Evolutionary conservation across 192 early-diverging fungal species (phyloP), one percentile per base, ranked within the genome.

Genomic region (Phlyctochytrium arcticum): DNA sequence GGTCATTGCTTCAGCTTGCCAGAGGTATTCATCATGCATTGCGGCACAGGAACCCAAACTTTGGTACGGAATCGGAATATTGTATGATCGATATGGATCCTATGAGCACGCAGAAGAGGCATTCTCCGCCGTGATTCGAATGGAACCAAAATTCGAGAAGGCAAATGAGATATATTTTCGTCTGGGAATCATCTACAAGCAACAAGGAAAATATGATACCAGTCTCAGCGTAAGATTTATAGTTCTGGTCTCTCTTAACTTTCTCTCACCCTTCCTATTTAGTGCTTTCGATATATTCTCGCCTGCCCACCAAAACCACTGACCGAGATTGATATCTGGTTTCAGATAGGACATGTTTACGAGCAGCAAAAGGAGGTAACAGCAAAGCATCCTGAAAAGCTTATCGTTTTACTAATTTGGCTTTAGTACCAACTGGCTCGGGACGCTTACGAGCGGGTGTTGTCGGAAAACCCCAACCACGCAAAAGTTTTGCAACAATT

Each of bases 61-160:
- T 29, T 99, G 97, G 97, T 99, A 97, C 64, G 95, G 95, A 8
- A 98, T 98, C 48, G 97, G 94, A 31, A 98, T 96, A 59, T 77
- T 98, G 6, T 98, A 99, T 65, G 95, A 98, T 68, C 88, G 94
- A 29, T 99, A 96, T 65, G 94, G 93, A 17, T 97, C 94, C 3
- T 89, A 91, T 42, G 94, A 99, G 55, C 90, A 94, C 69, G 97
- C 97, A 6, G 94, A 98, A 54, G 95, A 98, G 67, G 95, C 95
- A 0, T 98, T 98, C 61, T 77, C 90, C 0, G 90, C 92, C 1
- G 96, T 95, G 19, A 91, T 99, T 77, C 80, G 84, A 47, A 93
- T 96, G 89, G 94, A 98, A 49, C 90, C 94, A 17, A 87, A 89
- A 61, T 99, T 95, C 70, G 95, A 98, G 61, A 97, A 97, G 79